Base-by-base conservation (phyloP, 441 rosid species). In the Hura crepitans region DNA sequence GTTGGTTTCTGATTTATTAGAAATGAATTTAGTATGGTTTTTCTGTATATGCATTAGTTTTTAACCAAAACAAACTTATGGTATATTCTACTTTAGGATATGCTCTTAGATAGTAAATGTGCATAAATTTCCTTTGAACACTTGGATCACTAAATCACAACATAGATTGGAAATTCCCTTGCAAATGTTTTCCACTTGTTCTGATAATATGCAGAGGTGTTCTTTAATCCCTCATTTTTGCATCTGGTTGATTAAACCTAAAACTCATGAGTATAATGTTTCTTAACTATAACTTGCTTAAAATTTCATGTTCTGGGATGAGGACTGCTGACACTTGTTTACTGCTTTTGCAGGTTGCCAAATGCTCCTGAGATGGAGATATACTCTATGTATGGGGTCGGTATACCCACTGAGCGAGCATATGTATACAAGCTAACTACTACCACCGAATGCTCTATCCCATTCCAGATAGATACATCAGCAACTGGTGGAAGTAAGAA, bases 361-460 rank as follows among this genome's bases (percentile, higher is more conserved):
- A 82, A 86, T 74, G 96, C 99, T 30, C 93, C 97, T 2, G 96
- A 91, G 17, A 91, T 92, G 93, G 99, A 96, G 76, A 86, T 96
- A 37, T 89, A 78, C 78, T 88, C 97, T 27, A 58, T 92, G 78
- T 96, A 96, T 2, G 99, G 97, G 65, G 97, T 91, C 35, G 99
- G 99, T 64, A 82, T 92, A 72, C 98, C 93, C 20, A 96, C 99
- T 0, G 99, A 96, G 85, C 71, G 99, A 77, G 89, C 96, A 42
- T 96, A 92, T 47, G 71, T 89, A 2, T 96, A 92, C 84, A 88
- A 88, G 86, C 49, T 85, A 55, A 80, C 92, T 65, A 89, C 85
- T 60, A 73, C 87, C 20, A 83, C 87, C 0, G 97, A 92, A 70
- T 91, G 97, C 80, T 71, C 82, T 78, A 92, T 96, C 77, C 99